phyloP scores from a whole-genome alignment of 495 filamentous ascomycete genomes.

The Symbiotaphrina buchneri region DNA sequence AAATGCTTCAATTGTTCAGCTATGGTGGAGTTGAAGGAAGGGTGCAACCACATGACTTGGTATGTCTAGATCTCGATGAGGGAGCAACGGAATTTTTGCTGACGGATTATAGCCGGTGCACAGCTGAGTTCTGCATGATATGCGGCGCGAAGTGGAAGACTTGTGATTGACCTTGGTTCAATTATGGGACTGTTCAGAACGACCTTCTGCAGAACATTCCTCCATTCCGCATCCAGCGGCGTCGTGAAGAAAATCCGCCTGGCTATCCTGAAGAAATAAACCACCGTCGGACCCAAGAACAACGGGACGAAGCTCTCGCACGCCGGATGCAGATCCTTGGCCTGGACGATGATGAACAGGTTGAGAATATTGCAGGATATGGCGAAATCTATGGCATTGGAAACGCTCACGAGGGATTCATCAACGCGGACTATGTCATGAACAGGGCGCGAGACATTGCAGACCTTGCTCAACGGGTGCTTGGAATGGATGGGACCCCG shows the following conservation, averaged over 20 bases:
- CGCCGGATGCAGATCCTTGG: conserved; percentile 26
- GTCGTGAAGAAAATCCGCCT: conserved; percentile 11
- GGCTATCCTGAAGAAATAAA: conserved; percentile 29
- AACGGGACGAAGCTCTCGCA: conserved; percentile 30
- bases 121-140: conserved; percentile 63
- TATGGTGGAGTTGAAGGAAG: conserved; percentile 59
- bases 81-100: background rate
- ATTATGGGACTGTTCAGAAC: conserved; percentile 32
- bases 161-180: conserved; percentile 65
- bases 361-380: conserved; percentile 8
- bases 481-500: too few species aligned
- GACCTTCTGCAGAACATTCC: conserved; percentile 34
- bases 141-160: conserved; percentile 63
- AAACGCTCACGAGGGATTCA: conserved; percentile 18
- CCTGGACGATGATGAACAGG: conserved; percentile 17
- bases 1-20: conserved; percentile 52
- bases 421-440: conserved; percentile 23
- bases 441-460: too few species aligned
- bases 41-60: conserved; percentile 76
- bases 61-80: conserved; percentile 12
- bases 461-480: too few species aligned
- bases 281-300: conserved; percentile 27
- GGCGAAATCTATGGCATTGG: conserved; percentile 16
- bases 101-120: conserved; percentile 31
- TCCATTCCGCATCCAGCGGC: conserved; percentile 6